These are phyloP conservation scores for Tetraselmis striata DNA, from an alignment of 139 green algal genomes.

Conservation along the genomic window DNA sequence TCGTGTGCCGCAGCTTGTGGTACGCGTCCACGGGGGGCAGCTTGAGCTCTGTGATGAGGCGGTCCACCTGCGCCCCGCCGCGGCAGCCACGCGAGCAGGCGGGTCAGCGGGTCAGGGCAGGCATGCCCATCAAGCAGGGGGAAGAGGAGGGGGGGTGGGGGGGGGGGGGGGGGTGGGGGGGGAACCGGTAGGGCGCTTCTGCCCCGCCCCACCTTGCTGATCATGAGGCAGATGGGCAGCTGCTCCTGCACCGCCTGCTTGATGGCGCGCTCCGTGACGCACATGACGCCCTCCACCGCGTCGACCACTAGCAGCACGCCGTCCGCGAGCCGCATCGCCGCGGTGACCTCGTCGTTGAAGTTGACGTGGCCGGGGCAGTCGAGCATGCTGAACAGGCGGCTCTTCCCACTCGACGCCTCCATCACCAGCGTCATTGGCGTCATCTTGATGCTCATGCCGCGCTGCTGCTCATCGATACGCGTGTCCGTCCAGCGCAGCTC, in stretches of 20 bases:
- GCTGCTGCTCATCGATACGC: conserved; percentile 78
- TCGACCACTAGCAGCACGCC: conserved; percentile 89
- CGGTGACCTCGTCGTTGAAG: conserved; percentile 94
- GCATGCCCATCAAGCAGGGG: neutral
- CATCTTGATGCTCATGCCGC: conserved; percentile 90
- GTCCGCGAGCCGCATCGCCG: conserved; percentile 72
- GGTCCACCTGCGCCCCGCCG: conserved; percentile 59
- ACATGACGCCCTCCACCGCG: conserved; percentile 90
- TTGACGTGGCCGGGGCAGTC: conserved; percentile 95
- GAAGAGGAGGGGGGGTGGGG: neutral
- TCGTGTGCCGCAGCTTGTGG: conserved; percentile 92
- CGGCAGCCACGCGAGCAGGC: neutral
- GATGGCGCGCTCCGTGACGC: conserved; percentile 76
- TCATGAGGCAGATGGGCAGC: conserved; percentile 76
- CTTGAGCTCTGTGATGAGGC: conserved; percentile 96
- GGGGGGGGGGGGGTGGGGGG: neutral
- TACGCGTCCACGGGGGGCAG: conserved; percentile 95
- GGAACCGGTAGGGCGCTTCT: no score
- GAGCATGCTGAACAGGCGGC: conserved; percentile 81
- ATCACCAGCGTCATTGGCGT: conserved; percentile 89
- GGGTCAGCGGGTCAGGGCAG: no score
- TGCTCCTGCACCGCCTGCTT: conserved; percentile 78
- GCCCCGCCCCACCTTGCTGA: conserved; percentile 87
- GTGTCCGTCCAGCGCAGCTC: conserved; percentile 94
- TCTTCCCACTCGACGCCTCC: conserved; percentile 73